These are phyloP conservation scores for Rhynchospora breviuscula DNA, from an alignment of 176 grass and related monocot genomes.

Conservation along the genomic window DNA sequence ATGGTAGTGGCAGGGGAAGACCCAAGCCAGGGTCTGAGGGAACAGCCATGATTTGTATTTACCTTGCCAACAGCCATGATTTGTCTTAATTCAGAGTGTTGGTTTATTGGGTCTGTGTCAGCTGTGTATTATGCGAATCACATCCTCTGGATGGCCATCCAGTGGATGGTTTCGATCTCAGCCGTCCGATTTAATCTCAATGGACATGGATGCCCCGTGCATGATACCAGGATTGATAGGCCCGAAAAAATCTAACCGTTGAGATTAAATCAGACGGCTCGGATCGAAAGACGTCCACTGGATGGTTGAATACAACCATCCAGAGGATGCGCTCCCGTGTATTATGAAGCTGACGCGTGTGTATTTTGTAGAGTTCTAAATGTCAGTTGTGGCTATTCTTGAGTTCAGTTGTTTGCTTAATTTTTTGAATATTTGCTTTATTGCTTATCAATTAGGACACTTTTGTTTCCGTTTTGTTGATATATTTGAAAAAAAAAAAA, in stretches of 20 bases:
- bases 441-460: background rate
- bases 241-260: too few species aligned
- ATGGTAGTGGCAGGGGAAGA: conserved; percentile 28
- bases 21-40: conserved; percentile 38
- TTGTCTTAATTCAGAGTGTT: conserved; percentile 48
- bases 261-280: too few species aligned
- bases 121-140: background rate
- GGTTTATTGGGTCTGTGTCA: background rate
- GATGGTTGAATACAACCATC: too few species aligned
- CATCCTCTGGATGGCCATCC: too few species aligned
- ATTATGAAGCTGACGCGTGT: background rate
- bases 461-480: background rate
- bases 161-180: too few species aligned
- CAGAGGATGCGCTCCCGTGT: too few species aligned
- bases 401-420: background rate
- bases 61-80: conserved; percentile 77
- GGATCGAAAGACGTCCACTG: too few species aligned
- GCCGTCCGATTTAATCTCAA: too few species aligned
- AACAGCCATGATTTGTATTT: conserved; percentile 61
- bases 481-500: background rate
- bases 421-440: background rate
- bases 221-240: too few species aligned
- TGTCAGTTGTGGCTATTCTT: background rate
- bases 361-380: background rate
- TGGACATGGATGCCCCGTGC: too few species aligned